Percentiles rank a stretch among this genome's conserved stretches.
phyloP scores from a whole-genome alignment of 2,329 filamentous ascomycete genomes.

The Teratosphaeria epicoccoides region DNA sequence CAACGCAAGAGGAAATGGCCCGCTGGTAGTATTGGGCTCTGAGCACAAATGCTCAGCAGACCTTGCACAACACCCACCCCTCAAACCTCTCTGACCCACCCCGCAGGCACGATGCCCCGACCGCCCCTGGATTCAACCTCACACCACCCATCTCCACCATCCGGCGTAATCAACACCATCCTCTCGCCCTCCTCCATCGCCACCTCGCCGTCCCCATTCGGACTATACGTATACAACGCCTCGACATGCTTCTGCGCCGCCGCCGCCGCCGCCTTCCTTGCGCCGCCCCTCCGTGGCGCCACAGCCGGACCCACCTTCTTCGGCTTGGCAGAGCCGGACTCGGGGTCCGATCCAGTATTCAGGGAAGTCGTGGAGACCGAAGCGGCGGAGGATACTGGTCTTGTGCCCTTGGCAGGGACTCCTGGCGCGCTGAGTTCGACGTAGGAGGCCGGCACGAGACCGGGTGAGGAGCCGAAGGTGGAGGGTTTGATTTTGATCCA shows the following conservation, averaged over 20 bases:
- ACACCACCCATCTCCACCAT: conserved; percentile 88
- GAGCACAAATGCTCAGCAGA: too few relatives aligned
- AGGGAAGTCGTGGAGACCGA: conserved; percentile 55
- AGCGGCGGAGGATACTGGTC: conserved; percentile 44
- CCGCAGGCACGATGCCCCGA: conserved; percentile 83
- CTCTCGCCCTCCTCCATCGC: conserved; percentile 84
- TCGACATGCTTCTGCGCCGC: conserved; percentile 61
- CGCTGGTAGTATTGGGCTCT: too few relatives aligned
- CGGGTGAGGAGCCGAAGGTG: conserved; percentile 51
- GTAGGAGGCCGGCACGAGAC: conserved; percentile 79
- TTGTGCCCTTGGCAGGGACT: conserved; percentile 4
- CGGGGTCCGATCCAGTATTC: conserved; percentile 37
- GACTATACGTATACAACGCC: conserved; percentile 83
- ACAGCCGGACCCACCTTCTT: conserved; percentile 91
- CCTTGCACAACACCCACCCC: not conserved
- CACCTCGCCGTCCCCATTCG: conserved; percentile 76
- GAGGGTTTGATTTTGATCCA: conserved; percentile 69
- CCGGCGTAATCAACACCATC: conserved; percentile 79
- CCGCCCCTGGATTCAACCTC: conserved; percentile 78
- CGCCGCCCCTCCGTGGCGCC: conserved; percentile 48
- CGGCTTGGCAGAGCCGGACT: conserved; percentile 24
- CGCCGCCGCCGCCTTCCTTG: conserved; percentile 61
- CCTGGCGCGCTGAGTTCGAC: conserved; percentile 47
- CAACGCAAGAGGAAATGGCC: too few relatives aligned
- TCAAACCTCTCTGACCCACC: conserved; percentile 68